Percentiles rank a stretch among this genome's conserved stretches.
phyloP scores from a whole-genome alignment of 352 stramenopile genomes.

The Lagenidium giganteum region DNA sequence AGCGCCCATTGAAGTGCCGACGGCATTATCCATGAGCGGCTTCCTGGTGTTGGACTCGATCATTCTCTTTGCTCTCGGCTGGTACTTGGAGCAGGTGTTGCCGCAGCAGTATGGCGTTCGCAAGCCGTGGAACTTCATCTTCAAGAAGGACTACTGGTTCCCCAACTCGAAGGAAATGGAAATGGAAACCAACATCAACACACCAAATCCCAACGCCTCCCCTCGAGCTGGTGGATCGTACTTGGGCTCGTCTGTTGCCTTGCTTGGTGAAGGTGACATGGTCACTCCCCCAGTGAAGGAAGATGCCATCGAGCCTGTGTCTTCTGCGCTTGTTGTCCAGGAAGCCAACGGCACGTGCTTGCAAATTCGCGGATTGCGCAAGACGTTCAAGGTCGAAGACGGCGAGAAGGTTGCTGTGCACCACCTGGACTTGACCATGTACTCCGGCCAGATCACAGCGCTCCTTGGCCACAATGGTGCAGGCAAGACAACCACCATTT shows the following conservation, averaged over 20 bases:
- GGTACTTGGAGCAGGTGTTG: slow-evolving; percentile 91
- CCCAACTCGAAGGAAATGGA: too few relatives aligned
- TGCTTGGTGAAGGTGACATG: too few relatives aligned
- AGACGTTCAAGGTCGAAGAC: slow-evolving; percentile 52
- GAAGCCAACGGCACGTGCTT: slow-evolving; percentile 36
- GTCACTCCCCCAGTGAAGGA: too few relatives aligned
- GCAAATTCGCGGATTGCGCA: slow-evolving; percentile 39
- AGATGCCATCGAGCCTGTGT: slow-evolving; percentile 34
- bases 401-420: slow-evolving; percentile 71
- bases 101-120: slow-evolving; percentile 87
- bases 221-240: too few relatives aligned
- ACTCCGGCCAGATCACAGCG: slow-evolving; percentile 82
- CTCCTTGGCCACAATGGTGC: slow-evolving; percentile 60
- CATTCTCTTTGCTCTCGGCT: slow-evolving; percentile 76
- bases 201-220: too few relatives aligned
- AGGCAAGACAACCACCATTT: slow-evolving; percentile 84
- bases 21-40: slow-evolving; percentile 41
- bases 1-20: slow-evolving; percentile 38
- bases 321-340: slow-evolving; percentile 29
- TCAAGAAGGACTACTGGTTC: slow-evolving; percentile 37
- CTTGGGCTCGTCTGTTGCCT: too few relatives aligned
- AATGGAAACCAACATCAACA: too few relatives aligned
- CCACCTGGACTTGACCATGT: slow-evolving; percentile 72
- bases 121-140: slow-evolving; percentile 89
- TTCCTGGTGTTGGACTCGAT: slow-evolving; percentile 73